Base-by-base conservation (phyloP, 2,329 filamentous ascomycete species). In the Talaromyces rugulosus region DNA sequence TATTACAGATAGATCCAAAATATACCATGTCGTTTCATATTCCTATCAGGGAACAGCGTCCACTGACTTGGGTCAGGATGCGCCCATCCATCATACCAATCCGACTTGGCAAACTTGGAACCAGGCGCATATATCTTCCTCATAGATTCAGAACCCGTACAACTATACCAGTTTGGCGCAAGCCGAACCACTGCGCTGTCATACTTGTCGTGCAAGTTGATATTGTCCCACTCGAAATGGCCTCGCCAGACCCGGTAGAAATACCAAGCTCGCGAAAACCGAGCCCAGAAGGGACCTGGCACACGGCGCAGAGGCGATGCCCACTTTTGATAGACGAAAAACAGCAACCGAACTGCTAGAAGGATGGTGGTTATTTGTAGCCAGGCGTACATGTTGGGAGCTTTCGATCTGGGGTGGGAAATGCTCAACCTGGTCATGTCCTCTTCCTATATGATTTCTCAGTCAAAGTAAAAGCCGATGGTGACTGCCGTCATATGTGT, bases 211-310 rank as follows among this genome's bases (percentile, higher is more conserved):
- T 81, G 79, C 1, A 81, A 70, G 0, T 62, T 63, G 65, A 81
- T 72, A 61, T 77, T 74, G 65, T 75, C 69, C 56, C 73, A 65
- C 63, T 80, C 68, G 67, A 81, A 76, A 6, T 71, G 65, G 4
- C 77, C 77, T 0, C 66, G 66, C 12, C 67, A 68, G 5, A 81
- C 70, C 3, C 72, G 71, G 2, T 64, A 65, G 14, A 82, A 70
- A 56, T 80, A 80, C 78, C 80, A 83, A 1, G 79, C 65, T 1
- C 75, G 70, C 3, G 77, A 79, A 62, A 82, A 77, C 6, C 80
- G 72, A 11, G 81, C 72, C 42, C 73, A 69, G 51, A 80, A 76
- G 0, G 81, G 81, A 0, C 81, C 81, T 0, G 81, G 81, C 23
- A 82, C 69, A 6, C 66, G 65, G 40, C 72, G 71, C 3, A 79